Evolutionary conservation across 73 alveolate species (phyloP).

Genomic region (Symbiodinium natans): DNA sequence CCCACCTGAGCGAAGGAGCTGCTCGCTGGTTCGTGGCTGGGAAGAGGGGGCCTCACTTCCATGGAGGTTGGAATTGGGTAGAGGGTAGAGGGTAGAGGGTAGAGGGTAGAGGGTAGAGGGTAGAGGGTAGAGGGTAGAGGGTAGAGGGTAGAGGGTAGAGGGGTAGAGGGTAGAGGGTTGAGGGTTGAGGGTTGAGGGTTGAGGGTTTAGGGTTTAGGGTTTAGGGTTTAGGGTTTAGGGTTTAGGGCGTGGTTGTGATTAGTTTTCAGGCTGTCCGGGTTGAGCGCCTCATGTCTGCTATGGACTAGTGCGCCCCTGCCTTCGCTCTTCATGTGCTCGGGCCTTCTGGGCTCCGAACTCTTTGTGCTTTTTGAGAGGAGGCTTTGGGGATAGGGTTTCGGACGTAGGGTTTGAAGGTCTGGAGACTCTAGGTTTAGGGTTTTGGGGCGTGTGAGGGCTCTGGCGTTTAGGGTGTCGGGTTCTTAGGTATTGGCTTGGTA

Average conservation of each 20-base stretch:
- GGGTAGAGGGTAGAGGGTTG: background rate
- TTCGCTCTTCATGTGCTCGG: too few relatives aligned
- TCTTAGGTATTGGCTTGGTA: too few relatives aligned
- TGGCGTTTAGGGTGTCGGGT: background rate
- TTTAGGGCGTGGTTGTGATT: background rate
- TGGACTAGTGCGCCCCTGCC: too few relatives aligned
- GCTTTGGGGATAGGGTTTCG: background rate
- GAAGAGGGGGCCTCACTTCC: background rate
- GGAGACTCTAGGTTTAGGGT: background rate
- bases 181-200: background rate
- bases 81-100: background rate
- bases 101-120: background rate
- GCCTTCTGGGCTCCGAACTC: too few relatives aligned
- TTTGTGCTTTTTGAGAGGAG: too few relatives aligned
- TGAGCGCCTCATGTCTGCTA: too few relatives aligned
- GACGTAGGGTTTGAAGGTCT: background rate
- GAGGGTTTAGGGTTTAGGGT: background rate
- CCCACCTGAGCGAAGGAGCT: background rate
- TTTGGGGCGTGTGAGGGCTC: background rate
- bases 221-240: background rate
- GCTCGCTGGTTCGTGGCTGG: slow-evolving; percentile 4
- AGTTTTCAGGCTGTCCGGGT: too few relatives aligned
- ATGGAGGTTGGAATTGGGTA: background rate
- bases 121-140: too few relatives aligned
- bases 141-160: too few relatives aligned